phyloP scores from a whole-genome alignment of 2,329 filamentous ascomycete species.

The Trichoderma atroviride region DNA sequence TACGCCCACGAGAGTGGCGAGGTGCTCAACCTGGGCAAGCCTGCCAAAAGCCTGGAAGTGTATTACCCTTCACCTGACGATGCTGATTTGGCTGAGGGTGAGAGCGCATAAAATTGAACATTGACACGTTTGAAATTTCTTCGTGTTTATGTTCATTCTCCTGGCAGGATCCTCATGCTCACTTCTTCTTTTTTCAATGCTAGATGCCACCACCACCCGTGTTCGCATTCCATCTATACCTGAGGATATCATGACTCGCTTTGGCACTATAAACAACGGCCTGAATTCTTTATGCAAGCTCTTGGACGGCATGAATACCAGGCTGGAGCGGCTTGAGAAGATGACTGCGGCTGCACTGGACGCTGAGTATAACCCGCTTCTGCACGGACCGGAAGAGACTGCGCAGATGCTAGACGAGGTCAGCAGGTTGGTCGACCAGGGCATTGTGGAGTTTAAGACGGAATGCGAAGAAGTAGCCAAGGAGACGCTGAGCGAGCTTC shows the following conservation, averaged over 20 bases:
- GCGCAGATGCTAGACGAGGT: neutral
- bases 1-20: neutral
- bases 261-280: neutral
- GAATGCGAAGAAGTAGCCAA: neutral
- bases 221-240: neutral
- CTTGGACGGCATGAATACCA: neutral
- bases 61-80: neutral
- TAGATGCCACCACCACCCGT: neutral
- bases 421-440: neutral
- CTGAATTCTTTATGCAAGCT: neutral
- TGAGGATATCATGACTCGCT: neutral
- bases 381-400: neutral
- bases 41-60: neutral
- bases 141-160: neutral
- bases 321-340: neutral
- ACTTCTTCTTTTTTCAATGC: neutral
- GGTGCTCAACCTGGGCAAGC: neutral
- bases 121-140: neutral
- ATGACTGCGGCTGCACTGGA: neutral
- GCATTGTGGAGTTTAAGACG: neutral
- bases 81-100: neutral
- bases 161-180: neutral
- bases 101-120: neutral
- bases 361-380: neutral
- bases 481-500: neutral